Conservation (phyloP, 352 stramenopile genomes). For the Pythium dissotocum region DNA sequence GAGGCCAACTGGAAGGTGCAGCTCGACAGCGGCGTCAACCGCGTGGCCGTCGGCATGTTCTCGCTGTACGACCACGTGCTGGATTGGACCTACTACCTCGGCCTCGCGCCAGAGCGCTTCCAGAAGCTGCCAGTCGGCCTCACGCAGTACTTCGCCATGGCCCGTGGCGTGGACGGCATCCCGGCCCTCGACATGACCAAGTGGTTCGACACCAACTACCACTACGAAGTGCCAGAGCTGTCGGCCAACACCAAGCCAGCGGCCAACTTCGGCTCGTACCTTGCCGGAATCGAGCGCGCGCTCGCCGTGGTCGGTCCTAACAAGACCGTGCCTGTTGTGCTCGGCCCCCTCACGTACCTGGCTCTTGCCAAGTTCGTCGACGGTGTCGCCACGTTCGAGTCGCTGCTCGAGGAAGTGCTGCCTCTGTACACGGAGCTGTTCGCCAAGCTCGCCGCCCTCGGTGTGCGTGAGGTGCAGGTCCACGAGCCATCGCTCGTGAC, state of each 20-base stretch:
- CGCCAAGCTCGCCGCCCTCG: slow-evolving; percentile 63
- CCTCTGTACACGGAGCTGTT: slow-evolving; percentile 84
- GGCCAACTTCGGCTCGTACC: slow-evolving; percentile 82
- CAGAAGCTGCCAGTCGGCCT: slow-evolving; percentile 55
- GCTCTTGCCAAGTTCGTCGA: slow-evolving; percentile 82
- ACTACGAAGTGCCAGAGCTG: slow-evolving; percentile 94
- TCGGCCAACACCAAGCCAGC: slow-evolving; percentile 63
- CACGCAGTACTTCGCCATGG: slow-evolving; percentile 91
- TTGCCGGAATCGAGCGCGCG: slow-evolving; percentile 75
- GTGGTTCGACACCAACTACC: slow-evolving; percentile 96
- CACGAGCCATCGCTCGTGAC: slow-evolving; percentile 91
- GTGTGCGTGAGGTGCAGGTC: slow-evolving; percentile 88
- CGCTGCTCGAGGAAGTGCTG: slow-evolving; percentile 70
- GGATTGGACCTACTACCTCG: slow-evolving; percentile 86
- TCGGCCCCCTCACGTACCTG: slow-evolving; percentile 85
- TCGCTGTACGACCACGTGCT: slow-evolving; percentile 93
- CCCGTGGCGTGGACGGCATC: slow-evolving; percentile 87
- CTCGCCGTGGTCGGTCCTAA: slow-evolving; percentile 75
- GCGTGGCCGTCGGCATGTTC: slow-evolving; percentile 87
- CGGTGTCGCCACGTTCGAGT: slow-evolving; percentile 51
- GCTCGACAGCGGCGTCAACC: slow-evolving; percentile 66
- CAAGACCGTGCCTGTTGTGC: slow-evolving; percentile 80
- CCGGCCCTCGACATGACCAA: slow-evolving; percentile 93
- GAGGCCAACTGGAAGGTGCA: slow-evolving; percentile 88
- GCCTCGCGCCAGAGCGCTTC: slow-evolving; percentile 79